Evolutionary conservation across 306 rosid species (phyloP), one percentile per base, ranked within the genome.

Genomic region (Fagus sylvatica): DNA sequence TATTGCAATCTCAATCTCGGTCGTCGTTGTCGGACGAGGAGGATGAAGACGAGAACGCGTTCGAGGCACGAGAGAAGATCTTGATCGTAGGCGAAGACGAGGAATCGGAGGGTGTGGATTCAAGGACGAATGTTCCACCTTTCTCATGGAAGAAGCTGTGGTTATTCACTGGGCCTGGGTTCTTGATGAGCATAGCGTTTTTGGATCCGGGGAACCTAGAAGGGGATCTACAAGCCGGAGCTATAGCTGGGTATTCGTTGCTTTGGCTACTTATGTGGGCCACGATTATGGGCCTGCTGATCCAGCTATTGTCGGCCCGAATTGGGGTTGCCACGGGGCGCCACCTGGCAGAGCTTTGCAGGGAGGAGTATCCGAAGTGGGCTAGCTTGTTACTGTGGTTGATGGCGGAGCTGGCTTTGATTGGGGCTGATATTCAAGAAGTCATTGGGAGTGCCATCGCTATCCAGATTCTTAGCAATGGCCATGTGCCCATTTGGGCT

Each of bases 391-490:
- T 90, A 77, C 87, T 93, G 0, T 93, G 97, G 97, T 82, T 87
- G 76, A 90, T 93, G 97, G 96, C 97, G 7, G 97, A 93, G 87
- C n/a, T 93, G 60, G 96, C 97, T n/a, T 76, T 93, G 55, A 93
- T 93, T 82, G 97, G 93, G 12, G 97, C 97, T 16, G 97, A 93
- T 78, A 93, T 93, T 89, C 96, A 93, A 69, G 97, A 93, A 87
- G 97, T 93, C 16, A 93, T 93, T 77, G 97, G 97, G 48, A 93
- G 97, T 85, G 97, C 97, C 69, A 90, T 93, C 54, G 97, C 97
- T 70, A 86, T 92, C 36, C 97, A 89, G 84, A 93, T 93, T 81
- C 91, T 93, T 13, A 93, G 96, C 80, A 82, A 74, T 6, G 96
- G 97, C 7, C 34, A 89, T 36, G 73, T 93, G 71, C 96, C 96